Conservation (phyloP, 768 basidiomycete genomes). For the Leccinum fibrillosum region DNA sequence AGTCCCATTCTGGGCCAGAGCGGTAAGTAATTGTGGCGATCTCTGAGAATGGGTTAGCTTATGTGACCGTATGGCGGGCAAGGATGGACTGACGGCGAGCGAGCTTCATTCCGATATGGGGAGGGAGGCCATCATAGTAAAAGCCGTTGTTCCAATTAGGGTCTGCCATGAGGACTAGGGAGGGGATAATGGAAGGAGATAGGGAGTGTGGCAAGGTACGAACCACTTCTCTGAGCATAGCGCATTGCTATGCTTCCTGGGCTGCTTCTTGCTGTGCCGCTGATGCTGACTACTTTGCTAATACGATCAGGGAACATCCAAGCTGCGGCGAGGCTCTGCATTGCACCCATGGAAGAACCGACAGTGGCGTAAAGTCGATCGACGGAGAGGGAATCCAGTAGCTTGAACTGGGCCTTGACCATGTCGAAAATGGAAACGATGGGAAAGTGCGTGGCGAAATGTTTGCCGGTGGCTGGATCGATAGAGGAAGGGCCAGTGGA, state of each 20-base stretch:
- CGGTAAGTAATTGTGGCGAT: slow-evolving; percentile 99
- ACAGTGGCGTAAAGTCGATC: slow-evolving; percentile 89
- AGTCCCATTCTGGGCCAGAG: slow-evolving; percentile 98
- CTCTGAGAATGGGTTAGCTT: slow-evolving; percentile 46
- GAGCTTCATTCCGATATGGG: slow-evolving; percentile 97
- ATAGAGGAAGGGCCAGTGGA: slow-evolving; percentile 91
- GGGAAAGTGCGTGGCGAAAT: slow-evolving; percentile 90
- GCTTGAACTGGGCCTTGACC: slow-evolving; percentile 87
- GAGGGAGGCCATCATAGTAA: slow-evolving; percentile 93
- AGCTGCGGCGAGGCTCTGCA: slow-evolving; percentile 96
- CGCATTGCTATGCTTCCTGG: slow-evolving; percentile 94
- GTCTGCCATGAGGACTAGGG: slow-evolving; percentile 93
- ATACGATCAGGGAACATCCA: slow-evolving; percentile 90
- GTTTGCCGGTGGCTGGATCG: slow-evolving; percentile 62
- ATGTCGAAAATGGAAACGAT: slow-evolving; percentile 94
- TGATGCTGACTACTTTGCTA: slow-evolving; percentile 88
- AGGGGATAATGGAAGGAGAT: slow-evolving; percentile 1
- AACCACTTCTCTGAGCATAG: slow-evolving; percentile 94
- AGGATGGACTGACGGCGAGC: slow-evolving; percentile 74
- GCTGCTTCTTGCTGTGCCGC: slow-evolving; percentile 89
- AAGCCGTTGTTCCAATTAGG: slow-evolving; percentile 99
- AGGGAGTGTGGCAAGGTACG: background rate
- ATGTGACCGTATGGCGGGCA: background rate
- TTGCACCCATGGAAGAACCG: slow-evolving; percentile 95
- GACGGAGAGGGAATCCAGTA: slow-evolving; percentile 83